Evolutionary conservation across 208 protist species (phyloP).

Genomic region (Phytomonas serpens): DNA sequence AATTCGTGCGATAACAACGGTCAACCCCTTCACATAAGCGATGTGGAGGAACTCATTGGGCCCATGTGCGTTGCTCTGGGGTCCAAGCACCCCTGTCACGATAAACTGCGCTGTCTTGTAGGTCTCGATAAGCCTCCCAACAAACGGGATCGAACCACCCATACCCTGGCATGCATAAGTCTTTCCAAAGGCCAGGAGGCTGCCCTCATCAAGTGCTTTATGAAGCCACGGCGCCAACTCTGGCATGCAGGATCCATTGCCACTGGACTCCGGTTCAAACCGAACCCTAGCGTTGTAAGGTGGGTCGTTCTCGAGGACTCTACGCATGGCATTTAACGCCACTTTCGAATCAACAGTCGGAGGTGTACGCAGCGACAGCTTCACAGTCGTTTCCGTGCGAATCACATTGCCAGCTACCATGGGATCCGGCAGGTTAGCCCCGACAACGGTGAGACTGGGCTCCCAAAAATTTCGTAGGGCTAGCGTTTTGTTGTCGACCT

Average conservation of each 20-base stretch:
- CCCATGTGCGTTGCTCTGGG: conserved; percentile 90
- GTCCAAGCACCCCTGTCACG: conserved; percentile 90
- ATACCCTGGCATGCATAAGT: conserved; percentile 59
- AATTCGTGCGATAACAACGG: conserved; percentile 63
- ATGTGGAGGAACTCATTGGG: conserved; percentile 95
- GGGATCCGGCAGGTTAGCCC: conserved; percentile 84
- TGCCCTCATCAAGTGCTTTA: conserved; percentile 63
- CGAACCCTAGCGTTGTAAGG: conserved; percentile 89
- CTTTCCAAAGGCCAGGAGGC: conserved; percentile 71
- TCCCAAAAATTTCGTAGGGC: conserved; percentile 90
- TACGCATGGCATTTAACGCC: conserved; percentile 45
- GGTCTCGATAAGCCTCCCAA: conserved; percentile 80
- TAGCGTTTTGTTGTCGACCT: conserved; percentile 57
- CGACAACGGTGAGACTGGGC: conserved; percentile 88
- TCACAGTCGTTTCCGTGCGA: conserved; percentile 75
- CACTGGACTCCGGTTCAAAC: conserved; percentile 45
- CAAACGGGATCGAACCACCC: conserved; percentile 92
- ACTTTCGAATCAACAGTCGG: conserved; percentile 54
- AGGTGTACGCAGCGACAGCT: conserved; percentile 91
- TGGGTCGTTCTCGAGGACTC: conserved; percentile 74
- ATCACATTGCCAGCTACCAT: conserved; percentile 91
- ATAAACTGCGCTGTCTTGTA: conserved; percentile 94
- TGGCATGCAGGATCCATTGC: conserved; percentile 80
- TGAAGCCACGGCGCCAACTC: conserved; percentile 72
- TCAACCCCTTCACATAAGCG: conserved; percentile 83